Conservation (phyloP, 805 yeast genomes). For the Wickerhamomyces queroliae region DNA sequence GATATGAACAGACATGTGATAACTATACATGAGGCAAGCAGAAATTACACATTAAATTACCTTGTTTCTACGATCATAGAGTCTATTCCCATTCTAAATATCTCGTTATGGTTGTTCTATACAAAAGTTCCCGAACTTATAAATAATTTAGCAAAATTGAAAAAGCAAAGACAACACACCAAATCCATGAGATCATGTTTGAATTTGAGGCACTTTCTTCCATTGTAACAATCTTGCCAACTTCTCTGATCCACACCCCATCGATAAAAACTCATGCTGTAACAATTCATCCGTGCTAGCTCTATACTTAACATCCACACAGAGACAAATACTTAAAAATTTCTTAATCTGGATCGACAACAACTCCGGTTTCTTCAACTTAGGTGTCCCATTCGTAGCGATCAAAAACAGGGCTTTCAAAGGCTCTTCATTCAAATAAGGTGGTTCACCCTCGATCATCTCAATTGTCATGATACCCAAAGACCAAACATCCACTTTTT, state of each 20-base stretch:
- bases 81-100: no score
- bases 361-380: slow-evolving; percentile 82
- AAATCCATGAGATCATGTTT: no score
- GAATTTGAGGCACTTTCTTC: slow-evolving; percentile 22
- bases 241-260: slow-evolving; percentile 55
- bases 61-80: no score
- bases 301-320: slow-evolving; percentile 90
- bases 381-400: slow-evolving; percentile 97
- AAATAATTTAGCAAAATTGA: no score
- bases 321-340: slow-evolving; percentile 83
- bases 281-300: slow-evolving; percentile 87
- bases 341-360: slow-evolving; percentile 74
- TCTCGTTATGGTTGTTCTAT: no score
- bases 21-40: no score
- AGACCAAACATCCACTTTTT: slow-evolving; percentile 97
- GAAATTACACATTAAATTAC: no score
- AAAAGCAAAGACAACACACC: no score
- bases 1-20: no score
- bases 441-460: slow-evolving; percentile 99
- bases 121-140: no score
- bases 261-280: slow-evolving; percentile 64
- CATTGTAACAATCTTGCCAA: slow-evolving; percentile 55
- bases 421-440: slow-evolving; percentile 94
- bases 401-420: slow-evolving; percentile 88
- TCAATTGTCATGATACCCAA: slow-evolving; percentile 97